Percentiles rank a stretch among this genome's conserved stretches.
Conservation (phyloP, 371 early-diverging fungal genomes). For the Saksenaea oblongispora region DNA sequence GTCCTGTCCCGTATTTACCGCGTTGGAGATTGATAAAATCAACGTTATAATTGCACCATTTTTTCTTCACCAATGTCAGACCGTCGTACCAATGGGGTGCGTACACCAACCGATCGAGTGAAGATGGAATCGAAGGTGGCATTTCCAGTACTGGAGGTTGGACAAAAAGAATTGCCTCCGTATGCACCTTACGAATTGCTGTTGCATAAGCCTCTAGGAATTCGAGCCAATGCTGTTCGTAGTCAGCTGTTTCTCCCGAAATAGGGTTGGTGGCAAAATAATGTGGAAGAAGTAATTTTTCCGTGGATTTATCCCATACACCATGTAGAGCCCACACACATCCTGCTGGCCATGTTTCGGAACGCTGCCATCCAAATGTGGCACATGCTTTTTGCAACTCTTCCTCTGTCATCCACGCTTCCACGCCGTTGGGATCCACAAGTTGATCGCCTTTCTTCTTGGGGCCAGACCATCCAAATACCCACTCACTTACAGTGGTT, state of each 20-base stretch:
- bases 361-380: slow-evolving; percentile 53
- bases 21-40: slow-evolving; percentile 68
- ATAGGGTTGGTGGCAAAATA: slow-evolving; percentile 61
- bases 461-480: slow-evolving; percentile 61
- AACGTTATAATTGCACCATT: slow-evolving; percentile 67
- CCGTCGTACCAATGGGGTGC: slow-evolving; percentile 83
- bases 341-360: slow-evolving; percentile 39
- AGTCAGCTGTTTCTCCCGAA: slow-evolving; percentile 44
- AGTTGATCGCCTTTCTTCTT: slow-evolving; percentile 34
- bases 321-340: slow-evolving; percentile 76
- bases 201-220: slow-evolving; percentile 49
- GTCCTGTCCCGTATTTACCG: slow-evolving; percentile 59
- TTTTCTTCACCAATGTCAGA: slow-evolving; percentile 65
- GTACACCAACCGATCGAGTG: slow-evolving; percentile 55
- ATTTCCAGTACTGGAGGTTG: slow-evolving; percentile 66
- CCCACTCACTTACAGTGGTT: slow-evolving; percentile 59
- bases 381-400: slow-evolving; percentile 35
- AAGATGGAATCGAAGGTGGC: slow-evolving; percentile 53
- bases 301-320: slow-evolving; percentile 58
- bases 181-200: slow-evolving; percentile 48
- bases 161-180: slow-evolving; percentile 62
- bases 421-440: slow-evolving; percentile 50
- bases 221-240: slow-evolving; percentile 56
- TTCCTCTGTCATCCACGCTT: slow-evolving; percentile 56
- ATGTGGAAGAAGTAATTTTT: slow-evolving; percentile 36